Evolutionary conservation across 1,284 basidiomycete species (phyloP).

Genomic region (Pseudozyma pruni): DNA sequence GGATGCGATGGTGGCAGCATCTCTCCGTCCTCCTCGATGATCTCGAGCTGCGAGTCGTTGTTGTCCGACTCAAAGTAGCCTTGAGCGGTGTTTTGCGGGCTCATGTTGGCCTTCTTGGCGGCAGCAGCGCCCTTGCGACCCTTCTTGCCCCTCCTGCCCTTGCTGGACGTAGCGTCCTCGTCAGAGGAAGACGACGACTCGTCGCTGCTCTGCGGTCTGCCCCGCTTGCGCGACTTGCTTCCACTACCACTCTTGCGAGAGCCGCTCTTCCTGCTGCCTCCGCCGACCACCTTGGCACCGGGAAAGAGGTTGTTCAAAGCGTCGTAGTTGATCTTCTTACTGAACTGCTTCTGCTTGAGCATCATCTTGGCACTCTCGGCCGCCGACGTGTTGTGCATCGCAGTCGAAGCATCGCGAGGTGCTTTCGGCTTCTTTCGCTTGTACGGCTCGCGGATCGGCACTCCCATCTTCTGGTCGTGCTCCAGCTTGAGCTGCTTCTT

Average conservation of each 20-base stretch:
- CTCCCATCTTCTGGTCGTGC: conserved; percentile 63
- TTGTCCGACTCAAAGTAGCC: conserved; percentile 39
- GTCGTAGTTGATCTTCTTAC: conserved; percentile 66
- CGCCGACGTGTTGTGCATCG: conserved; percentile 57
- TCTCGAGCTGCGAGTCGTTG: conserved; percentile 30
- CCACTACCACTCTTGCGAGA: conserved; percentile 10
- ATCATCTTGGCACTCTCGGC: conserved; percentile 65
- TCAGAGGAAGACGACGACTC: conserved; percentile 24
- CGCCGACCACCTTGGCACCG: conserved; percentile 36
- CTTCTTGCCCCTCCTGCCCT: conserved; percentile 2
- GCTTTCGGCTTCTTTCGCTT: conserved; percentile 60
- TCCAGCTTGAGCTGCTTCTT: conserved; percentile 65
- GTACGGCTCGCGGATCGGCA: conserved; percentile 51
- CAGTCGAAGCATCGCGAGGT: conserved; percentile 58
- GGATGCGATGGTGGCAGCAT: conserved; percentile 42
- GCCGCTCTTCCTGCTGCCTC: conserved; percentile 13
- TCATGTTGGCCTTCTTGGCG: conserved; percentile 16
- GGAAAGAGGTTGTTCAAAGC: conserved; percentile 63
- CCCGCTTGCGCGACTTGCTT: conserved; percentile 17
- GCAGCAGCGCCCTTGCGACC: conserved; percentile 9
- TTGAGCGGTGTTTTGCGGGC: conserved; percentile 7
- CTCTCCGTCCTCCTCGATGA: conserved; percentile 42
- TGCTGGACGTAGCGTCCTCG: conserved; percentile 24
- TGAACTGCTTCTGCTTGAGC: conserved; percentile 64
- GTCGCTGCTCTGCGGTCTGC: conserved; percentile 34